Evolutionary conservation across 2,329 filamentous ascomycete genomes (phyloP), one percentile per base, ranked within the genome.

Genomic region (Neonectria magnoliae): DNA sequence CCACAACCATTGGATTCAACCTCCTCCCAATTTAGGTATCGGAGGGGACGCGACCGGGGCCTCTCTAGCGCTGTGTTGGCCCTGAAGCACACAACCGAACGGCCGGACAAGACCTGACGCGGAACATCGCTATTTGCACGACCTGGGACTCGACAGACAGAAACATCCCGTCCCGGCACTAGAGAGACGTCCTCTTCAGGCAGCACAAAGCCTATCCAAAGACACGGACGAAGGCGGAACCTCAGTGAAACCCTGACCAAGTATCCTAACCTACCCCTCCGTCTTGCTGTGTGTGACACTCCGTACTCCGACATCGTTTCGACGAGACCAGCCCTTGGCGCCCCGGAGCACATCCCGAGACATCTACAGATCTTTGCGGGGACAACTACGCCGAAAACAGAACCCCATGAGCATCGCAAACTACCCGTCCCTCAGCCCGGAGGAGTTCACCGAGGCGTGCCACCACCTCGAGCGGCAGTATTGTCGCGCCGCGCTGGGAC

Each of bases 371-470:
- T 45, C 16, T 27, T 4, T 20, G 38, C 18, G n/a, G 38, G n/a
- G 38, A 8, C 38, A 20, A n/a, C 38, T n/a, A 16, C 38, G 38
- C 38, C 38, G 38, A 11, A 16, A 36, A 50, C 41, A 42, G 18
- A 20, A 14, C n/a, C 64, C 27, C 48, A 80, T 81, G 77, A 81
- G 80, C 13, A 84, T 87, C 72, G 71, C 77, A 62, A 79, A 83
- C 55, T 93, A 90, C 73, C 91, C 91, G 7, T 87, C 85, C 63
- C 83, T 93, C 29, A 85, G 79, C 11, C 73, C 79, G 11, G 83
- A 87, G 44, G 90, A 93, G 73, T 93, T 93, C 68, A 79, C 86
- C 57, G 84, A 88, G 73, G 87, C 84, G 59, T 93, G 91, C 76
- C 86, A 90, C 70, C 81, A 86, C 59, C 81, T 91, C 22, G 88